Evolutionary conservation across 108 stramenopile genomes (phyloP), one percentile per base, ranked within the genome.

Genomic region (Nitzschia inconspicua): DNA sequence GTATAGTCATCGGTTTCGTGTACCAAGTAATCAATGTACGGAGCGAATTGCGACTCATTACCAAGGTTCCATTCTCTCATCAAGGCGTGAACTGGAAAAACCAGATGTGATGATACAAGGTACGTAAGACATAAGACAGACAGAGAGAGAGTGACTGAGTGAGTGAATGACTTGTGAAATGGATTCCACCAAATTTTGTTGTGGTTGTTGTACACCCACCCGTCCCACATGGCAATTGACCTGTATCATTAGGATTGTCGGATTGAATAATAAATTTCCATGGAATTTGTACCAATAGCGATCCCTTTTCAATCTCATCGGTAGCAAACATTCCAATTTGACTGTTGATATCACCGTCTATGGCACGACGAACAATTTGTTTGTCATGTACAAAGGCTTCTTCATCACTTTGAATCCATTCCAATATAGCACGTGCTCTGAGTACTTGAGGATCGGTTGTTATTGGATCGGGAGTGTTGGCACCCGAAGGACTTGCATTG

Each of bases 21-120:
- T 2, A 66, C 55, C 8, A 93, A 63, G 50, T 89, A 93, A 5
- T 80, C 69, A 28, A 79, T 53, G 35, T 85, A 93, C n/a, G 87
- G 91, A 7, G 74, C 85, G 44, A 69, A 85, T 22, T 40, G 14
- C 32, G 66, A 70, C 18, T 62, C 4, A 11, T 10, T 36, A 5
- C 60, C 68, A 32, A 70, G 37, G 10, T 43, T 60, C 60, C 50
- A 27, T 59, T 60, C 68, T 19, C 53, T n/a, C n/a, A 29, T 28
- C 22, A 62, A 11, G 16, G 30, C n/a, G 65, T 47, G 13, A 27
- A 68, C 39, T 24, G 76, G n/a, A n/a, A n/a, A n/a, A n/a, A n/a
- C n/a, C n/a, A n/a, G n/a, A n/a, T n/a, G n/a, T n/a, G n/a, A n/a
- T n/a, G n/a, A n/a, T n/a, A n/a, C n/a, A n/a, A n/a, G n/a, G n/a